phyloP scores from a whole-genome alignment of 768 basidiomycete species.

The Serendipita indica region DNA sequence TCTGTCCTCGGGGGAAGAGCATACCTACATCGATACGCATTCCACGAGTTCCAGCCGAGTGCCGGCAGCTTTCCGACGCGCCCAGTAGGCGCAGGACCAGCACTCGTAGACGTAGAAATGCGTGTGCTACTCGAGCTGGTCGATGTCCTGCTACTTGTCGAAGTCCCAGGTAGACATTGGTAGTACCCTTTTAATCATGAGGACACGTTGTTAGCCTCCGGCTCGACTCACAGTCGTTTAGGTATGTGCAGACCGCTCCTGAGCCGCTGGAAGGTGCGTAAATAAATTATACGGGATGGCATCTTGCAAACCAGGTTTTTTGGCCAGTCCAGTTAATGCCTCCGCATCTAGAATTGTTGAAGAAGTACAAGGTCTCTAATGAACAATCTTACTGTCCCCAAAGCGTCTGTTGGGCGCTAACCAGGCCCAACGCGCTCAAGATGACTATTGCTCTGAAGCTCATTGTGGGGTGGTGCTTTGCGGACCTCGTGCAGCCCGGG shows the following conservation, averaged over 20 bases:
- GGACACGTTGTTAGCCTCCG: constrained; percentile 18
- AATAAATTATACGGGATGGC: neutral
- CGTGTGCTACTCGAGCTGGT: constrained; percentile 27
- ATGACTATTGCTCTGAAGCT: no score
- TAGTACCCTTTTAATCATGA: neutral
- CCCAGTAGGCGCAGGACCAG: constrained; percentile 26
- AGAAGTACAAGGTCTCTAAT: neutral
- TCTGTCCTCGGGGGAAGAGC: no score
- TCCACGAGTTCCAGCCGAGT: constrained; percentile 42
- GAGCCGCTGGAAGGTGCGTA: neutral
- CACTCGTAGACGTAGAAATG: no score
- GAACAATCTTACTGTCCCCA: neutral
- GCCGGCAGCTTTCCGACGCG: constrained; percentile 32
- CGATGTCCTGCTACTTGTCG: constrained; percentile 16
- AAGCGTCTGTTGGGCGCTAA: neutral
- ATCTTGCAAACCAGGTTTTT: constrained; percentile 20
- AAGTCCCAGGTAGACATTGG: neutral
- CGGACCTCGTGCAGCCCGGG: no score
- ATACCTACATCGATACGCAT: constrained; percentile 34
- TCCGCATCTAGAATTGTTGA: constrained; percentile 19
- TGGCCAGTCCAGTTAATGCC: constrained; percentile 25
- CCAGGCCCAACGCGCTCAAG: no score
- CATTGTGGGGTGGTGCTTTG: no score
- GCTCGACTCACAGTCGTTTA: neutral
- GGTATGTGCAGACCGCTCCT: neutral